Evolutionary conservation across 2,329 filamentous ascomycete species (phyloP).

Genomic region (Fusarium marasasianum): DNA sequence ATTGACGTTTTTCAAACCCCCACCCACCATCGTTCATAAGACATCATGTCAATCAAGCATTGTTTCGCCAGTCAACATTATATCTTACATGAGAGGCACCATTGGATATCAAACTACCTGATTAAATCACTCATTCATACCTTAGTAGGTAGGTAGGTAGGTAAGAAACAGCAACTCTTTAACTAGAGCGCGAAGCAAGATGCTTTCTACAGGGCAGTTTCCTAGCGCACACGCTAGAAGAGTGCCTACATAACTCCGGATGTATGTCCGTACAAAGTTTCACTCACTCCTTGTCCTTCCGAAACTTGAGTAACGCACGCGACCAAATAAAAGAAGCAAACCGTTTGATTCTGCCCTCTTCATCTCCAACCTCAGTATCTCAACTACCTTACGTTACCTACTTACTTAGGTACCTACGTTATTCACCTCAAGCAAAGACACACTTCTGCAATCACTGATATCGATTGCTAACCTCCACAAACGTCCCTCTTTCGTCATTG

Average conservation of each 20-base stretch:
- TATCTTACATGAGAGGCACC: not conserved
- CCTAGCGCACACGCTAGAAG: not conserved
- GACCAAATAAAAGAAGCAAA: slow-evolving; percentile 7
- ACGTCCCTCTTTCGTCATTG: slow-evolving; percentile 34
- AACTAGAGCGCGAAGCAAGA: not conserved
- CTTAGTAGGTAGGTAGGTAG: not conserved
- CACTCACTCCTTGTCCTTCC: slow-evolving; percentile 5
- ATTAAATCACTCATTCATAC: not conserved
- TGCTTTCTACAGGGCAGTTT: not conserved
- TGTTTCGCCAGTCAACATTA: not conserved
- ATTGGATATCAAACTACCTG: not conserved
- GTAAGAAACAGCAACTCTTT: not conserved
- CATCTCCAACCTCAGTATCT: not conserved
- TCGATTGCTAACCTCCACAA: not conserved
- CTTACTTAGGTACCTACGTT: not conserved
- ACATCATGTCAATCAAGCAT: not conserved
- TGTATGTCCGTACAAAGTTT: not conserved
- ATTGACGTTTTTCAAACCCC: not conserved
- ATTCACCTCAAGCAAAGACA: not conserved
- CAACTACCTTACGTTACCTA: not conserved
- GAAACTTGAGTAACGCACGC: slow-evolving; percentile 25
- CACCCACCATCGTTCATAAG: not conserved
- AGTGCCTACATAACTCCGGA: not conserved
- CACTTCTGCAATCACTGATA: not conserved
- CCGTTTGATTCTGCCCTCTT: not conserved